phyloP scores from a whole-genome alignment of 108 stramenopile genomes.

The Conticribra weissflogii region DNA sequence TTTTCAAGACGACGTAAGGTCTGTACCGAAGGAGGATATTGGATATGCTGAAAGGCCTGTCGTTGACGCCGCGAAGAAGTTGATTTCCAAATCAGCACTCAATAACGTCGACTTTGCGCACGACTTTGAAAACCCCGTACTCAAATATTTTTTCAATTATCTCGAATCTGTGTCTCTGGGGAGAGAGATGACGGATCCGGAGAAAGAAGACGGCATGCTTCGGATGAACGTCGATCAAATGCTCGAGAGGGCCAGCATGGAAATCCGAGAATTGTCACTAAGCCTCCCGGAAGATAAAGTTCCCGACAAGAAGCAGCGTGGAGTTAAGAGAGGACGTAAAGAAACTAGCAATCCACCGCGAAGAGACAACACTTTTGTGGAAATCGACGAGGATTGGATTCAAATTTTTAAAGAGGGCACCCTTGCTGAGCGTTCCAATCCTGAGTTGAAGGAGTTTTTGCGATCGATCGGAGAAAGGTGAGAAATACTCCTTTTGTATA shows the following conservation, averaged over 20 bases:
- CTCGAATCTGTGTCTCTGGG: constrained; percentile 68
- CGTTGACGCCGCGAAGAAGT: constrained; percentile 60
- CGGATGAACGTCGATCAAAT: constrained; percentile 46
- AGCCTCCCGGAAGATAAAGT: constrained; percentile 59
- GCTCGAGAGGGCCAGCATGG: constrained; percentile 35
- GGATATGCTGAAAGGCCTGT: constrained; percentile 43
- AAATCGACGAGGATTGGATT: constrained; percentile 64
- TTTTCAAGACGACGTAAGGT: constrained; percentile 62
- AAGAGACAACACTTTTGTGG: constrained; percentile 7
- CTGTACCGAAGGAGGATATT: constrained; percentile 15
- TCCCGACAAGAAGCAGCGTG: constrained; percentile 7
- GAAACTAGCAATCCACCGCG: constrained; percentile 5
- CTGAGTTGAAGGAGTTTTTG: constrained; percentile 64
- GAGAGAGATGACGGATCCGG: constrained; percentile 29
- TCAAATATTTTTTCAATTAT: constrained; percentile 68
- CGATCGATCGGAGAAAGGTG: constrained; percentile 59
- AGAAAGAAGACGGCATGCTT: constrained; percentile 44
- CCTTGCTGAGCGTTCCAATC: constrained; percentile 41
- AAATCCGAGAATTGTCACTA: constrained; percentile 57
- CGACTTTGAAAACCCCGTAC: constrained; percentile 62
- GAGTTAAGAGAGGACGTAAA: constrained; percentile 47
- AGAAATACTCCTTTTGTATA: neutral
- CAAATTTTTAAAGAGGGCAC: constrained; percentile 48
- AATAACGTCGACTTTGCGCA: constrained; percentile 55
- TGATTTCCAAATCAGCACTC: constrained; percentile 52